Conservation (phyloP, 2,329 filamentous ascomycete genomes). For the Ramularia endophylla region DNA sequence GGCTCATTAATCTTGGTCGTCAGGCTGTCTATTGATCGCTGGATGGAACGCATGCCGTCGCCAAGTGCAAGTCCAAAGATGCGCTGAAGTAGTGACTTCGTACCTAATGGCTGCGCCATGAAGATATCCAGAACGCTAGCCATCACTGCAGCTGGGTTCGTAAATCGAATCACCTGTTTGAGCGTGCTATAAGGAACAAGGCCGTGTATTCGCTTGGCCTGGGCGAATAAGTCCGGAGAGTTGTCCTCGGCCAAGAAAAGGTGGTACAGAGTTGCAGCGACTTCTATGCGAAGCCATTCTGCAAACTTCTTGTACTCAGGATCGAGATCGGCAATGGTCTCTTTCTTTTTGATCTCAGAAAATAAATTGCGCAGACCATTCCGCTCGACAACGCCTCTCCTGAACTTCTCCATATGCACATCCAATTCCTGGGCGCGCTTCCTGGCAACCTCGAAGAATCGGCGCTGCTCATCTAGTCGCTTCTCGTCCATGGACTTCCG, state of each 20-base stretch:
- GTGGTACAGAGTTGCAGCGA: conserved; percentile 94
- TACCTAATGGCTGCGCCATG: conserved; percentile 87
- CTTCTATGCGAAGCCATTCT: conserved; percentile 95
- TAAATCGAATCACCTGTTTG: conserved; percentile 95
- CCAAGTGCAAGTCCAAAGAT: conserved; percentile 90
- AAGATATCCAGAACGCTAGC: conserved; percentile 92
- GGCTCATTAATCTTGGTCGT: conserved; percentile 73
- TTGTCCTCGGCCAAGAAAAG: conserved; percentile 98
- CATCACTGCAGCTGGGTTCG: conserved; percentile 96
- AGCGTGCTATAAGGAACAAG: conserved; percentile 87
- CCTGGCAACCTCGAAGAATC: conserved; percentile 92
- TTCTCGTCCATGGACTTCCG: conserved; percentile 80
- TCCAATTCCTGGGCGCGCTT: conserved; percentile 87
- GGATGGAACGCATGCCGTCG: conserved; percentile 81
- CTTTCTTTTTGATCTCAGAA: conserved; percentile 84
- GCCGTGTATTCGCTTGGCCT: conserved; percentile 89
- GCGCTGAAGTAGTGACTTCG: conserved; percentile 82
- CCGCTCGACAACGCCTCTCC: conserved; percentile 61
- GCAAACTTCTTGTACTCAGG: conserved; percentile 97
- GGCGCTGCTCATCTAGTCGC: conserved; percentile 83
- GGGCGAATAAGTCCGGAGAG: conserved; percentile 90
- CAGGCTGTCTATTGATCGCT: conserved; percentile 78
- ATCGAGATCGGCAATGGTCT: conserved; percentile 79
- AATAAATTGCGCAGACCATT: conserved; percentile 93
- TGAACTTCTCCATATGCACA: conserved; percentile 89